These are phyloP conservation scores for Fusarium anguioides DNA, from an alignment of 2,329 filamentous ascomycete genomes.

Conservation along the genomic window DNA sequence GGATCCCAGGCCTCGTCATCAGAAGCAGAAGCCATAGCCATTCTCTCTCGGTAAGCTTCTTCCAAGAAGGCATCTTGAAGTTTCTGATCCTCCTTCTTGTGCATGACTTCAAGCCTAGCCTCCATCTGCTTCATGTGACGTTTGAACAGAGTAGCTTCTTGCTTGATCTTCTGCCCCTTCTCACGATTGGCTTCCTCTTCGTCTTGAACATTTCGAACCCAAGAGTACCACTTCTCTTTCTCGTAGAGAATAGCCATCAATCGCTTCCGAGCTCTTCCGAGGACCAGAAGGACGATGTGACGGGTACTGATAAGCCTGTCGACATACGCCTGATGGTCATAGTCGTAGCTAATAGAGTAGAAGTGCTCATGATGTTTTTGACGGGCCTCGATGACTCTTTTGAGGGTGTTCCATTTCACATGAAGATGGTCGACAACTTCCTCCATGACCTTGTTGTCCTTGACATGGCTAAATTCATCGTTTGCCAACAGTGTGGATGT, in stretches of 20 bases:
- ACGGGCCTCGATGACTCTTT: slow-evolving; percentile 43
- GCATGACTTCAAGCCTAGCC: slow-evolving; percentile 26
- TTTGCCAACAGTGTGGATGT: slow-evolving; percentile 33
- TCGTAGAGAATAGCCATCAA: slow-evolving; percentile 35
- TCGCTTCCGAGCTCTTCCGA: slow-evolving; percentile 32
- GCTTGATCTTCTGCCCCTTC: slow-evolving; percentile 46
- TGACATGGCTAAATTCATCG: slow-evolving; percentile 31
- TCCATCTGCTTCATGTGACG: slow-evolving; percentile 43
- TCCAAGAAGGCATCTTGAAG: slow-evolving; percentile 47
- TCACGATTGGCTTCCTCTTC: slow-evolving; percentile 41
- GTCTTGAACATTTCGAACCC: slow-evolving; percentile 42
- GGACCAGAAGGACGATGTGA: slow-evolving; percentile 27
- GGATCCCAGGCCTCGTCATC: slow-evolving; percentile 45
- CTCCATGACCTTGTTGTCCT: slow-evolving; percentile 16
- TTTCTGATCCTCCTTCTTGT: slow-evolving; percentile 42
- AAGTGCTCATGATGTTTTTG: slow-evolving; percentile 44
- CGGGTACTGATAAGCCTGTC: slow-evolving; percentile 43
- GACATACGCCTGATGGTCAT: slow-evolving; percentile 43
- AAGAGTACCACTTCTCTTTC: slow-evolving; percentile 42
- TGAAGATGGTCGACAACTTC: slow-evolving; percentile 39
- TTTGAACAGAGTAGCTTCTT: slow-evolving; percentile 46
- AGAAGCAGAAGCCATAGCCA: slow-evolving; percentile 30
- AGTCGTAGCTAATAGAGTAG: slow-evolving; percentile 40
- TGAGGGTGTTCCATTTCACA: slow-evolving; percentile 37
- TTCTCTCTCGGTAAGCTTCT: slow-evolving; percentile 40